A percentile compares a stretch with the other conserved stretches of the same genome.
Evolutionary conservation across 2,329 filamentous ascomycete genomes (phyloP).

Genomic region (Ophiostoma sp.): DNA sequence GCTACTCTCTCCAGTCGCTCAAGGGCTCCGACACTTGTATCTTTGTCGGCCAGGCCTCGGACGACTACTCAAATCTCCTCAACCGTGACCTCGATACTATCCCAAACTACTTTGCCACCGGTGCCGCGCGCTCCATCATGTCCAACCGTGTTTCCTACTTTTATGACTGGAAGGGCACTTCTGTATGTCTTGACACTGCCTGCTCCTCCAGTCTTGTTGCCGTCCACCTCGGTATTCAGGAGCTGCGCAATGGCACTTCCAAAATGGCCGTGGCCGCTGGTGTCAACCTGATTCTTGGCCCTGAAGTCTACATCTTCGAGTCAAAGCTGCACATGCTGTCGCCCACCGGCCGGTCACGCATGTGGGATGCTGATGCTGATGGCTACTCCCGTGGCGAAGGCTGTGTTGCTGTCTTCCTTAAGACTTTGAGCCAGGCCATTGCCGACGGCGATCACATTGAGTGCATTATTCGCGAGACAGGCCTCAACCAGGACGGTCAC

Average conservation of each 20-base stretch:
- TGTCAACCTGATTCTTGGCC: conserved; percentile 34
- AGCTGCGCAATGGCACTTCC: conserved; percentile 29
- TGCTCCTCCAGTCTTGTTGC: conserved; percentile 37
- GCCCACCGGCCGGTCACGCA: conserved; percentile 41
- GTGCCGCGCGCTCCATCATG: conserved; percentile 31
- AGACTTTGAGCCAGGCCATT: conserved; percentile 47
- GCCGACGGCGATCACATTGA: conserved; percentile 45
- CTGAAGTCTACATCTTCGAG: conserved; percentile 28
- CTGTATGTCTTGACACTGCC: conserved; percentile 37
- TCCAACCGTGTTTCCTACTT: conserved; percentile 37
- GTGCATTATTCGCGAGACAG: conserved; percentile 45
- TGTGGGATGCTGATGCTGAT: conserved; percentile 48
- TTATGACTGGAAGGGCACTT: conserved; percentile 36
- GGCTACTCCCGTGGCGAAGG: conserved; percentile 58
- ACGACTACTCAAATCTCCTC: conserved; percentile 30
- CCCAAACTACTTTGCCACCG: conserved; percentile 30
- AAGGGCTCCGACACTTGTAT: conserved; percentile 32
- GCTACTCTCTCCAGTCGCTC: conserved; percentile 30
- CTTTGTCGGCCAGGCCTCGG: conserved; percentile 34
- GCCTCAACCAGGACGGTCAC: conserved; percentile 47
- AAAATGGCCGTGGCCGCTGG: conserved; percentile 33
- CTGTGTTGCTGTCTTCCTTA: conserved; percentile 46
- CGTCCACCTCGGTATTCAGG: conserved; percentile 33
- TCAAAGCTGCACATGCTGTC: conserved; percentile 42
- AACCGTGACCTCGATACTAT: conserved; percentile 24